A percentile compares a stretch with the other conserved stretches of the same genome.
Evolutionary conservation across 139 green algal genomes (phyloP).

Genomic region (Ettlia oleoabundans): DNA sequence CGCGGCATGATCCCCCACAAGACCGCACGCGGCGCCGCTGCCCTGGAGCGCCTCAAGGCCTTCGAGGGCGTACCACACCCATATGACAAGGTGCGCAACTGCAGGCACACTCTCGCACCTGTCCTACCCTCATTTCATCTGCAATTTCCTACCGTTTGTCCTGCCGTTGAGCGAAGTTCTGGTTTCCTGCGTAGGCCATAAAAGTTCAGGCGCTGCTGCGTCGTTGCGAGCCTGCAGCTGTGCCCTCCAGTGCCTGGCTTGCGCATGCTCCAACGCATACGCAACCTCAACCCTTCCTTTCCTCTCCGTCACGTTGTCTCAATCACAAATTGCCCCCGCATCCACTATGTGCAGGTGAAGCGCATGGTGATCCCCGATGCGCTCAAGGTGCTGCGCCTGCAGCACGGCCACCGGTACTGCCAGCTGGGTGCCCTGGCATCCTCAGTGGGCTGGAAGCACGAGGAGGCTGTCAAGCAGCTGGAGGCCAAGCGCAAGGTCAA

Average conservation of each 20-base stretch:
- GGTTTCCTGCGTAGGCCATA: no score
- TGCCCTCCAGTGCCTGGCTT: no score
- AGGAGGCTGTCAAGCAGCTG: conserved; percentile 84
- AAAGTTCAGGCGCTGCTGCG: no score
- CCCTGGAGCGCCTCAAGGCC: conserved; percentile 94
- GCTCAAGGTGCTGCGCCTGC: conserved; percentile 94
- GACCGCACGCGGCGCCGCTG: conserved; percentile 88
- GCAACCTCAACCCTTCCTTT: no score
- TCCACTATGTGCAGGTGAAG: conserved; percentile 92
- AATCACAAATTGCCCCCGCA: neutral
- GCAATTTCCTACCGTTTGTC: no score
- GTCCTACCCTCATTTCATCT: no score
- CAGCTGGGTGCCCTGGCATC: conserved; percentile 86
- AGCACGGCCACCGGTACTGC: conserved; percentile 93
- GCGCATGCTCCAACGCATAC: no score
- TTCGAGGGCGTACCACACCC: conserved; percentile 94
- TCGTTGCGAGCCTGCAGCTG: no score
- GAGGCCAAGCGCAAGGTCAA: conserved; percentile 91
- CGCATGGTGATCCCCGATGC: conserved; percentile 97
- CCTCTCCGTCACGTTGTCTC: no score
- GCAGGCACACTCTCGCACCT: no score
- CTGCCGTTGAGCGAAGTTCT: no score
- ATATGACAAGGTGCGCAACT: conserved; percentile 46
- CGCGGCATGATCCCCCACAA: conserved; percentile 99
- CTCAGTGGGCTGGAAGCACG: conserved; percentile 95